A percentile compares a stretch with the other conserved stretches of the same genome.
These are phyloP conservation scores for Apiosordaria backusii DNA, from an alignment of 495 filamentous ascomycete genomes.

Conservation along the genomic window DNA sequence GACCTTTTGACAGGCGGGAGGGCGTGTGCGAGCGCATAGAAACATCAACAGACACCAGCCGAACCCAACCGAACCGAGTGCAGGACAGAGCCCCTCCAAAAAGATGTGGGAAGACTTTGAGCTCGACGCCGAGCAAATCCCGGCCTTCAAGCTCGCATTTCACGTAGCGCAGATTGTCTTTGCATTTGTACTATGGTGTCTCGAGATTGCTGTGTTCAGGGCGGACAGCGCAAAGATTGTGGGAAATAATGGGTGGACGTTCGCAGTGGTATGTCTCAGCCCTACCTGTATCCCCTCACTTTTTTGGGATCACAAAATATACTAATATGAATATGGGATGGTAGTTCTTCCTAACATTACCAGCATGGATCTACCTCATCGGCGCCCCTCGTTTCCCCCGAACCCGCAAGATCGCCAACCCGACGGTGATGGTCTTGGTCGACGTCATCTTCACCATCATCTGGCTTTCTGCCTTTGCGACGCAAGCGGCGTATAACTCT, in stretches of 20 bases:
- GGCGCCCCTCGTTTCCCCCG: constrained; percentile 83
- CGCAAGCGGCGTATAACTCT: constrained; percentile 64
- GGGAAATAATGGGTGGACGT: constrained; percentile 70
- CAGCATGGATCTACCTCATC: constrained; percentile 76
- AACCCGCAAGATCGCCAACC: constrained; percentile 72
- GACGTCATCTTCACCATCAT: constrained; percentile 71
- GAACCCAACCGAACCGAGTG: background rate
- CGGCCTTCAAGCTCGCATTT: constrained; percentile 53
- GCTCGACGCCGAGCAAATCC: constrained; percentile 48
- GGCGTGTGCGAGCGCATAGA: background rate
- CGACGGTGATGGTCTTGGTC: constrained; percentile 73
- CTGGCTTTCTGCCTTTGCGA: constrained; percentile 81
- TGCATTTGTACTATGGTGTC: constrained; percentile 65
- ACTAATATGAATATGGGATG: background rate
- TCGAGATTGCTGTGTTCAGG: constrained; percentile 68
- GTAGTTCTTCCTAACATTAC: constrained; percentile 82
- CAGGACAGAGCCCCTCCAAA: background rate
- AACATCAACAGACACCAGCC: constrained; percentile 14
- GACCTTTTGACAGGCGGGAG: background rate
- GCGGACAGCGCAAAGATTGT: constrained; percentile 60
- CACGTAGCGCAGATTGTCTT: constrained; percentile 62
- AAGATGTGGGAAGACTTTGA: constrained; percentile 44
- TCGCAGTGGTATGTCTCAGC: constrained; percentile 62
- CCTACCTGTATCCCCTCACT: background rate
- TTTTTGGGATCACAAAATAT: background rate